Conservation (phyloP, 257 asterid genomes). For the Solanum pinnatisectum region DNA sequence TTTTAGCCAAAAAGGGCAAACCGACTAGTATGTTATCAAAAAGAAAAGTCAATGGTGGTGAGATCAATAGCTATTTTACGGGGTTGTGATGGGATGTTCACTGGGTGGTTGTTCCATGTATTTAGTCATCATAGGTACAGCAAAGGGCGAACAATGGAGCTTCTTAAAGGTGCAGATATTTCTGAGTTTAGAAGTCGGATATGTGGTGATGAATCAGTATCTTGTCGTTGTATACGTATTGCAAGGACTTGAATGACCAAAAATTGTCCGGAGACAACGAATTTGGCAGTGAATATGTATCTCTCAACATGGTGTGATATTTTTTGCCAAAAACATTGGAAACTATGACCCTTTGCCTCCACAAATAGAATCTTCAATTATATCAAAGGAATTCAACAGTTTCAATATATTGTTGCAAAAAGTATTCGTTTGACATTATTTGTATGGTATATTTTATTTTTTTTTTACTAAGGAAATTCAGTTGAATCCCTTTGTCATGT, state of each 20-base stretch:
- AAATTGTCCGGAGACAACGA: neutral
- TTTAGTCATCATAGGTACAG: neutral
- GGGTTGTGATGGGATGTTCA: constrained; percentile 33
- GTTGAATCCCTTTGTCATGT: too few relatives aligned
- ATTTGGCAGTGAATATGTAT: too few relatives aligned
- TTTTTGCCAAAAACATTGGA: rapidly evolving
- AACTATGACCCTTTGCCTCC: neutral
- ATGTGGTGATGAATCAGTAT: neutral
- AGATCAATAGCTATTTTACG: constrained; percentile 9
- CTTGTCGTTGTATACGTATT: neutral
- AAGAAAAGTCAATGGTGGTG: too few relatives aligned
- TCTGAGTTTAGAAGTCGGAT: neutral
- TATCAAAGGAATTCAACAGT: too few relatives aligned
- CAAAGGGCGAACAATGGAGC: constrained; percentile 13
- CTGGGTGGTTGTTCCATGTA: constrained; percentile 10
- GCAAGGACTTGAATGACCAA: neutral
- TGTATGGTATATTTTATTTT: too few relatives aligned
- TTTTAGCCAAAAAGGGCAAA: too few relatives aligned
- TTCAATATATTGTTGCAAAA: too few relatives aligned
- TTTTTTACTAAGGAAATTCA: too few relatives aligned
- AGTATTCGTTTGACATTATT: too few relatives aligned
- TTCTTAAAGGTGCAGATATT: neutral
- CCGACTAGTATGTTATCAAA: too few relatives aligned
- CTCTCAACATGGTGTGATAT: too few relatives aligned
- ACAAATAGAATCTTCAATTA: neutral